Percentiles rank a stretch among this genome's conserved stretches.
Conservation (phyloP, 2,329 filamentous ascomycete species). For the Aspergillus oerlinghausenensis region DNA sequence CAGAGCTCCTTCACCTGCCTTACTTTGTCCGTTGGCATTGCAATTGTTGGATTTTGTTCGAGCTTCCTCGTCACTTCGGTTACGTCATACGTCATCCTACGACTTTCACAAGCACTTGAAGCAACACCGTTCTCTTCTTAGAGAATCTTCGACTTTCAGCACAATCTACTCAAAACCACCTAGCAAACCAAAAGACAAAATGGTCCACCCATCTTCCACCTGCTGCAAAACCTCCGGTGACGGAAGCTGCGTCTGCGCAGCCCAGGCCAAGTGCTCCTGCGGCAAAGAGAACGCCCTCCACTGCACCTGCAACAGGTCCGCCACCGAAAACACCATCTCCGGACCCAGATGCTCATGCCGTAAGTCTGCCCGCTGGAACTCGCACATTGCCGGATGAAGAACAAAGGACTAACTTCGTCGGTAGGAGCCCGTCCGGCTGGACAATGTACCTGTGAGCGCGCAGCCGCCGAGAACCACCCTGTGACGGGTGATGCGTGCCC, state of each 20-base stretch:
- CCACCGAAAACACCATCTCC: slow-evolving; percentile 66
- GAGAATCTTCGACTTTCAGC: background rate
- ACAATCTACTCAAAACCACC: slow-evolving; percentile 2
- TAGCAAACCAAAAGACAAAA: slow-evolving; percentile 21
- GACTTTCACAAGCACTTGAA: background rate
- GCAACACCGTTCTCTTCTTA: background rate
- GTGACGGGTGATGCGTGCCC: slow-evolving; percentile 60
- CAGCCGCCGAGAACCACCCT: slow-evolving; percentile 64
- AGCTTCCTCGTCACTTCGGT: background rate
- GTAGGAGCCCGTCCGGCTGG: slow-evolving; percentile 68
- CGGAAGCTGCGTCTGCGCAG: slow-evolving; percentile 53
- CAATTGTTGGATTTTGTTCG: background rate
- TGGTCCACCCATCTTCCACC: slow-evolving; percentile 46
- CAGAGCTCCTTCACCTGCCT: background rate
- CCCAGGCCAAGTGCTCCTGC: slow-evolving; percentile 72
- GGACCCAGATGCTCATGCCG: slow-evolving; percentile 81
- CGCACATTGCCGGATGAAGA: background rate
- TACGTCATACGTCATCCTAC: slow-evolving; percentile 6
- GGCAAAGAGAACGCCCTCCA: slow-evolving; percentile 81
- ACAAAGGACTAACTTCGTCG: slow-evolving; percentile 5
- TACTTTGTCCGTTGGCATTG: background rate
- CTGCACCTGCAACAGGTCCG: slow-evolving; percentile 77
- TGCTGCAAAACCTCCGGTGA: slow-evolving; percentile 57
- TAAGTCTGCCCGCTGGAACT: slow-evolving; percentile 31
- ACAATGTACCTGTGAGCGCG: slow-evolving; percentile 74